Percentiles rank a stretch among this genome's conserved stretches.
phyloP scores from a whole-genome alignment of 768 basidiomycete genomes.

The Hypholoma sublateritium region DNA sequence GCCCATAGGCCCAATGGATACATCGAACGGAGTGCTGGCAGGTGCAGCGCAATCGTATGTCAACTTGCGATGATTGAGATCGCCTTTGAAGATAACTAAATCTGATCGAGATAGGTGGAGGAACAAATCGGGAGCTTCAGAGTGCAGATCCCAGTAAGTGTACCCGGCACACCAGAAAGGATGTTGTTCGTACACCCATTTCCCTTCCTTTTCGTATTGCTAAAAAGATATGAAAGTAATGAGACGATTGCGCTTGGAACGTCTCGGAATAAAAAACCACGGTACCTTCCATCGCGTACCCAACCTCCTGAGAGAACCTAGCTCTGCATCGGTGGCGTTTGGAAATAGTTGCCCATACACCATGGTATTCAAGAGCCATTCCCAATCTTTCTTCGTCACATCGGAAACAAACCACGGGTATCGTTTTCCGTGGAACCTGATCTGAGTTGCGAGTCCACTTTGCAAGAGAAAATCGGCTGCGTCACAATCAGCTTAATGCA shows the following conservation, averaged over 20 bases:
- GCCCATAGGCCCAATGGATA: constrained; percentile 92
- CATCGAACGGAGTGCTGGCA: constrained; percentile 82
- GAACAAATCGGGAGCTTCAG: constrained; percentile 89
- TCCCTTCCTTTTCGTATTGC: constrained; percentile 92
- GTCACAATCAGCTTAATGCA: constrained; percentile 2
- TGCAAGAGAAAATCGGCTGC: constrained; percentile 92
- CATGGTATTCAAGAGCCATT: constrained; percentile 87
- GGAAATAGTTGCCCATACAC: constrained; percentile 93
- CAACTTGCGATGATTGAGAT: constrained; percentile 89
- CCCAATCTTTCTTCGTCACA: constrained; percentile 91
- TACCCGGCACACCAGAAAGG: constrained; percentile 97
- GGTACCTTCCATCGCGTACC: constrained; percentile 92
- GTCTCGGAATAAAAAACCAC: too few species aligned
- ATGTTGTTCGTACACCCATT: constrained; percentile 93
- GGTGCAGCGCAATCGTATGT: constrained; percentile 88
- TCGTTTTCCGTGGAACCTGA: constrained; percentile 95
- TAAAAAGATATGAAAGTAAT: constrained; percentile 24
- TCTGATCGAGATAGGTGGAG: constrained; percentile 88
- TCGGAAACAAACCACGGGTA: constrained; percentile 96
- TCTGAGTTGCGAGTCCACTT: constrained; percentile 77
- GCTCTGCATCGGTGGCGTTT: constrained; percentile 73
- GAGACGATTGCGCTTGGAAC: background rate
- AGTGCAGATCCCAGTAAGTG: constrained; percentile 86
- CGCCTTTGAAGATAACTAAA: constrained; percentile 93
- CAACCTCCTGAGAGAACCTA: constrained; percentile 77